Evolutionary conservation across 2,329 filamentous ascomycete genomes (phyloP).

Genomic region (Parastagonospora nodorum): DNA sequence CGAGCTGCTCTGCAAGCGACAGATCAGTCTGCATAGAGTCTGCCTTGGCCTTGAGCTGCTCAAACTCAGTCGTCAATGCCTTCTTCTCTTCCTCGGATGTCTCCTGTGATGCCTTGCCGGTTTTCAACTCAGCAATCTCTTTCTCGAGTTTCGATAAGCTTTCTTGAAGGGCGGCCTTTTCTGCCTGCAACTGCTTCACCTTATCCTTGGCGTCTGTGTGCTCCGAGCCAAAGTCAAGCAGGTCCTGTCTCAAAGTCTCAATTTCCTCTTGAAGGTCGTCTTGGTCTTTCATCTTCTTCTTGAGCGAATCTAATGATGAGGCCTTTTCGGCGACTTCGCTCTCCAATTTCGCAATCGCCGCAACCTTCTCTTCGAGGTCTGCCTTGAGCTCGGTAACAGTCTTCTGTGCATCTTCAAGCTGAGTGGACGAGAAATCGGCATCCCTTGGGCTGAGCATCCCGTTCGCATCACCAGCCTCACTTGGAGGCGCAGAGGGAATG

Average conservation of each 20-base stretch:
- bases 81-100: slow-evolving; percentile 59
- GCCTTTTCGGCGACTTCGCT: slow-evolving; percentile 61
- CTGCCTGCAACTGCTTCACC: slow-evolving; percentile 69
- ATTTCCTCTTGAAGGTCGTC: slow-evolving; percentile 85
- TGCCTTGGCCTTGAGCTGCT: slow-evolving; percentile 73
- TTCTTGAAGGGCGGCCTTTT: slow-evolving; percentile 69
- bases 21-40: slow-evolving; percentile 79
- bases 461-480: slow-evolving; percentile 46
- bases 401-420: slow-evolving; percentile 37
- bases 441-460: slow-evolving; percentile 40
- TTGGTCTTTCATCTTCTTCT: slow-evolving; percentile 72
- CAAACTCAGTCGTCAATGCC: slow-evolving; percentile 67
- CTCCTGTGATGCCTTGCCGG: slow-evolving; percentile 52
- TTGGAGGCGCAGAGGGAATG: slow-evolving; percentile 41
- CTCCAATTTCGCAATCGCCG: slow-evolving; percentile 38
- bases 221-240: slow-evolving; percentile 79
- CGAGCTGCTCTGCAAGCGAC: slow-evolving; percentile 82
- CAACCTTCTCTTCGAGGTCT: slow-evolving; percentile 43
- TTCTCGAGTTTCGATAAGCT: slow-evolving; percentile 72
- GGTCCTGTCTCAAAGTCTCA: slow-evolving; percentile 78
- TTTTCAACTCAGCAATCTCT: slow-evolving; percentile 65
- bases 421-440: slow-evolving; percentile 51
- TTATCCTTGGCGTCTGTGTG: slow-evolving; percentile 82
- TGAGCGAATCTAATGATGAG: slow-evolving; percentile 72
- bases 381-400: slow-evolving; percentile 37